phyloP scores from a whole-genome alignment of 2,329 filamentous ascomycete species.

The Fonsecaea monophora region DNA sequence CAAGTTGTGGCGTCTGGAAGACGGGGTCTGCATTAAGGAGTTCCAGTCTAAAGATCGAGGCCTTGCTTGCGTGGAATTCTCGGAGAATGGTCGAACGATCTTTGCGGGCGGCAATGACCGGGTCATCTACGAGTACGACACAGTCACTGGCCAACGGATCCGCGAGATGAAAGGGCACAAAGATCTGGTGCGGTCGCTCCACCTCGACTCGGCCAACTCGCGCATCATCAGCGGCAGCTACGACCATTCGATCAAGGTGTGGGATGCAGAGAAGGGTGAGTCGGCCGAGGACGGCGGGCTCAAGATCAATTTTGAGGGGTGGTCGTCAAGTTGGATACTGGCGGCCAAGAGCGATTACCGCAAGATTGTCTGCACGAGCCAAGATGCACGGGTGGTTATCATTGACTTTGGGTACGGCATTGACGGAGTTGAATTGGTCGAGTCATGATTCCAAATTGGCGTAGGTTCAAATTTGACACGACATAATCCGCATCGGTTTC shows the following conservation, averaged over 20 bases:
- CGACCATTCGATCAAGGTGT: slow-evolving; percentile 94
- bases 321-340: slow-evolving; percentile 96
- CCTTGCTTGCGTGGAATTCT: slow-evolving; percentile 94
- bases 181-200: slow-evolving; percentile 84
- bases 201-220: slow-evolving; percentile 85
- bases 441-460: slow-evolving; percentile 40
- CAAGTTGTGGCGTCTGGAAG: slow-evolving; percentile 93
- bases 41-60: slow-evolving; percentile 91
- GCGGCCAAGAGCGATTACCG: slow-evolving; percentile 96
- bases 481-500: slow-evolving; percentile 21
- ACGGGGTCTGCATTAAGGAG: slow-evolving; percentile 86
- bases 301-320: slow-evolving; percentile 85
- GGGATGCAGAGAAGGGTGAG: slow-evolving; percentile 80
- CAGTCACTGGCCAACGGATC: slow-evolving; percentile 83
- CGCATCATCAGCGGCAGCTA: slow-evolving; percentile 92
- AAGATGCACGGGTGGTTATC: slow-evolving; percentile 89
- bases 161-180: slow-evolving; percentile 82
- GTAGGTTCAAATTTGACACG: slow-evolving; percentile 8
- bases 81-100: slow-evolving; percentile 90
- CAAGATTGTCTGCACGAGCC: slow-evolving; percentile 90
- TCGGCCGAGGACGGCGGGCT: slow-evolving; percentile 81
- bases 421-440: slow-evolving; percentile 60
- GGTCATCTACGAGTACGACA: slow-evolving; percentile 94
- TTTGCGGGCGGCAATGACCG: slow-evolving; percentile 95
- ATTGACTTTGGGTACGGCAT: slow-evolving; percentile 83